These are phyloP conservation scores for Coemansia javaensis DNA, from an alignment of 192 early-diverging fungal species.

Conservation along the genomic window DNA sequence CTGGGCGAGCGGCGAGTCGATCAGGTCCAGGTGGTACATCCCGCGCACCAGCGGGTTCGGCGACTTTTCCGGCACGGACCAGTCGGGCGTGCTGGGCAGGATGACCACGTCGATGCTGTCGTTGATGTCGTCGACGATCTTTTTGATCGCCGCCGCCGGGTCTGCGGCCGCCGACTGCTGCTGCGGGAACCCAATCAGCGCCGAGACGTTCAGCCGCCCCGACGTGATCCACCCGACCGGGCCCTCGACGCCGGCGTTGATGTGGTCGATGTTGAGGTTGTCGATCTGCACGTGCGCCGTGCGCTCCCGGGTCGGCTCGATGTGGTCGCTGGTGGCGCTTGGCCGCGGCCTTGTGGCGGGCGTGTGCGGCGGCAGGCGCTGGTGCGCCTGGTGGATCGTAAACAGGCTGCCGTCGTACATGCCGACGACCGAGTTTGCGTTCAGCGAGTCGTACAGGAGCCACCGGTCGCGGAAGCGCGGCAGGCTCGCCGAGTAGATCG, in stretches of 20 bases:
- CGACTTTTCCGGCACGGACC: constrained; percentile 40
- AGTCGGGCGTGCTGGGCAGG: constrained; percentile 43
- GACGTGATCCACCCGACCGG: constrained; percentile 93
- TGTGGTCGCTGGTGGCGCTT: not conserved
- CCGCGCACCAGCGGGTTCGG: constrained; percentile 34
- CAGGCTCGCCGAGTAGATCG: constrained; percentile 80
- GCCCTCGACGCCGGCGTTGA: constrained; percentile 78
- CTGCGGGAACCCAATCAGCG: constrained; percentile 61
- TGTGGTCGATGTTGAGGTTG: constrained; percentile 83
- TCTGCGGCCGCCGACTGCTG: constrained; percentile 41
- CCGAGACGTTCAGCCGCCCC: constrained; percentile 77
- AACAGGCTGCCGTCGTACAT: constrained; percentile 95
- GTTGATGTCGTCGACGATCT: constrained; percentile 65
- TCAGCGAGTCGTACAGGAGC: constrained; percentile 85
- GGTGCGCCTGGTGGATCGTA: constrained; percentile 82
- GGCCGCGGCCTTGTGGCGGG: not conserved
- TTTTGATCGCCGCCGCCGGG: constrained; percentile 52
- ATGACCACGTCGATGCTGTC: constrained; percentile 63
- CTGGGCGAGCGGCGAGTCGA: constrained; percentile 37
- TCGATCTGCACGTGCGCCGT: constrained; percentile 77
- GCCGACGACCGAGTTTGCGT: constrained; percentile 83
- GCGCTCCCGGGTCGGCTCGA: constrained; percentile 1
- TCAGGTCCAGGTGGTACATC: constrained; percentile 35
- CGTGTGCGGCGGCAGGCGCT: constrained; percentile 39
- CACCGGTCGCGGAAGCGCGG: constrained; percentile 85